Base-by-base conservation (phyloP, 2,329 filamentous ascomycete species). In the Fusarium sp. region DNA sequence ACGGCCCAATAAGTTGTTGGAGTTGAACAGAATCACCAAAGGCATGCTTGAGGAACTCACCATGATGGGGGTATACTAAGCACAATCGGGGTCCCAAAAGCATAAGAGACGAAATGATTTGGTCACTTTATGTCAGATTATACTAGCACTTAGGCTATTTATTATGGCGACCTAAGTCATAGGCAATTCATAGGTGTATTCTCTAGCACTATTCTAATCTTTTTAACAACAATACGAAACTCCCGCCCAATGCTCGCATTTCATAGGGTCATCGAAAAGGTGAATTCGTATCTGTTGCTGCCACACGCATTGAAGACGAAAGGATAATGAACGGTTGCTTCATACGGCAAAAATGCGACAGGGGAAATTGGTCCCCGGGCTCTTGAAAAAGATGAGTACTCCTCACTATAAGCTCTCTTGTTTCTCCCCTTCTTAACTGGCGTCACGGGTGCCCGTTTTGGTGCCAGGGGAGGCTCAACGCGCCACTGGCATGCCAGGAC, bases 401-500 rank as follows among this genome's bases (percentile, higher is more conserved):
- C 27, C 27, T 29, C 10, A 10, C 27, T 11, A 29, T 29, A 10
- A 12, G 27, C 27, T 29, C 27, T 29, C 65, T 76, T 77, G 52
- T 77, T 77, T 27, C 60, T 62, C 18, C 74, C 75, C 51, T 77
- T 77, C 57, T 74, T 75, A 20, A 57, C 46, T 6, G 72, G 69
- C 30, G 59, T 65, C 7, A 34, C 27, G 3, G 67, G 66, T 29
- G 27, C 10, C 11, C 27, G 27, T 29, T 29, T 29, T 11, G 27
- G 69, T 30, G 61, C 66, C 7, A 34, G 25, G 3, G 67, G 67
- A 12, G 73, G 70, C 18, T 56, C 74, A 16, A 79, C 75, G 8
- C 72, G 62, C 81, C 81, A 83, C 66, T 84, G 79, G 64, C 81
- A 84, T 2, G 78, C 80, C 40, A 84, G 51, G 7, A 84, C 73